These are phyloP conservation scores for Proliferodiscus dingleyae DNA, from an alignment of 2,329 filamentous ascomycete species.

Conservation along the genomic window DNA sequence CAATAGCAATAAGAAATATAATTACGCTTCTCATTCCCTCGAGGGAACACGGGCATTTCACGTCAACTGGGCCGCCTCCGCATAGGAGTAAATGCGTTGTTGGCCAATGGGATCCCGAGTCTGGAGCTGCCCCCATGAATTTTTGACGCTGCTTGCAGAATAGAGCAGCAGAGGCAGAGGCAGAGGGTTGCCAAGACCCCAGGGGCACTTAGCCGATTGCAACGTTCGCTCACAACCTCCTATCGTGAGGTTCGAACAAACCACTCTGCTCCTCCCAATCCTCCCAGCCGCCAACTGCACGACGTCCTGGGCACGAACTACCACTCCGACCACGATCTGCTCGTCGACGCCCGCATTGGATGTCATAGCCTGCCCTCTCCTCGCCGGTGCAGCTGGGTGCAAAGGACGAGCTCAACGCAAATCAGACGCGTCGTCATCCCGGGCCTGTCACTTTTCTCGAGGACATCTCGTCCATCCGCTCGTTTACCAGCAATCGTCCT, in stretches of 20 bases:
- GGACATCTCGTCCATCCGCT: constrained; percentile 30
- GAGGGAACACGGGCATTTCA: too few species aligned
- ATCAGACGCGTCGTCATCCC: constrained; percentile 26
- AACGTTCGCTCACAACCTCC: constrained; percentile 7
- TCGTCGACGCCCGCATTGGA: constrained; percentile 17
- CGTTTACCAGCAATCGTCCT: constrained; percentile 23
- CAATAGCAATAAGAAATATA: too few species aligned
- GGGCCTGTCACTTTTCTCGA: constrained; percentile 23
- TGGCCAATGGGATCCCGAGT: too few species aligned
- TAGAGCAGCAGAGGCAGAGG: too few species aligned
- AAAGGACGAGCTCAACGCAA: constrained; percentile 11
- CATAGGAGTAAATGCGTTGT: too few species aligned
- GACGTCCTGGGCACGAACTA: constrained; percentile 15
- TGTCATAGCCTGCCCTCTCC: constrained; percentile 14
- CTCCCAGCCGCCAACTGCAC: constrained; percentile 4
- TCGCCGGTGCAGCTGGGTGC: constrained; percentile 21
- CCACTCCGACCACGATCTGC: constrained; percentile 4
- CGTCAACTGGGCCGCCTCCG: too few species aligned
- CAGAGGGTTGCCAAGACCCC: constrained; percentile 3
- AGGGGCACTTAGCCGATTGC: constrained; percentile 12
- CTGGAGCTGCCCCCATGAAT: too few species aligned
- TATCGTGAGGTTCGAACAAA: constrained; percentile 16
- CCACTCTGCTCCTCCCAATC: constrained; percentile 12
- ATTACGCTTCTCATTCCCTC: too few species aligned
- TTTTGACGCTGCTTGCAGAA: too few species aligned